phyloP scores from a whole-genome alignment of 139 green algal species.

The Chlorella ohadii region DNA sequence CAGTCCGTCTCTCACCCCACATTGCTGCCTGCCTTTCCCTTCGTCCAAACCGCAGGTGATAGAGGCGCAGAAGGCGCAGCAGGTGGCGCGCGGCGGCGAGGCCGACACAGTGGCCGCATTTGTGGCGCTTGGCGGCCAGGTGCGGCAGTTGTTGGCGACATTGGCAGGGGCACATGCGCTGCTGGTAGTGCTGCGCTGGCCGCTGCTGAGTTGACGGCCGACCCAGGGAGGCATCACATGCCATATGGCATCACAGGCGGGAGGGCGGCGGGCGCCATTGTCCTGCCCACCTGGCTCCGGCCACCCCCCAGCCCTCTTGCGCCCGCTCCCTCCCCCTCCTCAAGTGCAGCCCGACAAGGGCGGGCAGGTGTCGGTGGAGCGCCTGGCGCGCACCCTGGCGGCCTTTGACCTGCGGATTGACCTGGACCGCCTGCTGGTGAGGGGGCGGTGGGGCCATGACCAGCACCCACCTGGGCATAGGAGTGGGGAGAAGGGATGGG shows the following conservation, averaged over 20 bases:
- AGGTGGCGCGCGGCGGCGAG: conserved; percentile 54
- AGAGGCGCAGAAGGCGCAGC: conserved; percentile 76
- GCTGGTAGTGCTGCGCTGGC: too few species aligned
- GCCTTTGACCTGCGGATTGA: conserved; percentile 86
- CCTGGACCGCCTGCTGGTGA: conserved; percentile 67
- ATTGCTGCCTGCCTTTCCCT: conserved; percentile 38
- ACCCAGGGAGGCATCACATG: not conserved
- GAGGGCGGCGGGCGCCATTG: not conserved
- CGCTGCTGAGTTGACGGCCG: not conserved
- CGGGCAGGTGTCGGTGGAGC: conserved; percentile 70
- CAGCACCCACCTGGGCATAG: too few species aligned
- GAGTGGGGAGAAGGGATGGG: too few species aligned
- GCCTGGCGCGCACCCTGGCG: conserved; percentile 63
- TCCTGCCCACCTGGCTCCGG: not conserved
- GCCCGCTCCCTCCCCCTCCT: not conserved
- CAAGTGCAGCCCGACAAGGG: conserved; percentile 62
- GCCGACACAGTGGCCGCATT: conserved; percentile 85
- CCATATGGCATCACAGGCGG: not conserved
- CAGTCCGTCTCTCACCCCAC: too few species aligned
- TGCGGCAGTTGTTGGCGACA: not conserved
- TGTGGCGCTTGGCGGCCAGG: conserved; percentile 81
- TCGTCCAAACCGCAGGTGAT: conserved; percentile 60
- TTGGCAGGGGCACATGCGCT: not conserved
- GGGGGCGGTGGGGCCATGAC: too few species aligned
- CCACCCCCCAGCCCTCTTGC: not conserved